phyloP scores from a whole-genome alignment of 1,284 basidiomycete genomes.

The Cutaneotrichosporon spelunceum region DNA sequence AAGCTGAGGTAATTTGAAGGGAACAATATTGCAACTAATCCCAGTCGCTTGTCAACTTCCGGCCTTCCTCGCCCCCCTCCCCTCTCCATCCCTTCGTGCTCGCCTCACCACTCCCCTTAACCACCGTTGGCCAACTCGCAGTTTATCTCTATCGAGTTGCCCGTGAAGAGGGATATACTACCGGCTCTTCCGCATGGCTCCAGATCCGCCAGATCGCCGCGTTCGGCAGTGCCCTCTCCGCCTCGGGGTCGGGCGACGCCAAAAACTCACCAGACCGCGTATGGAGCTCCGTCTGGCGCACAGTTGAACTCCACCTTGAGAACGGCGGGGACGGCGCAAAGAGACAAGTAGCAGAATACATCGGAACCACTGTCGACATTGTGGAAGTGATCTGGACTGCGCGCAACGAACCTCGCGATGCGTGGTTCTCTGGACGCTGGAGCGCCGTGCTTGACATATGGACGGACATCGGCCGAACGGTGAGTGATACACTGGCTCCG shows the following conservation, averaged over 20 bases:
- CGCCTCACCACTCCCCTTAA: conserved; percentile 14
- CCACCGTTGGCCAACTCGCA: not conserved
- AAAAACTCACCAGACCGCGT: conserved; percentile 15
- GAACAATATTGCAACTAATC: not conserved
- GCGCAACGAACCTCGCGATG: conserved; percentile 19
- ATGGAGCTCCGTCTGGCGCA: conserved; percentile 20
- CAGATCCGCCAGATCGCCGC: conserved; percentile 12
- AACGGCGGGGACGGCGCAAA: conserved; percentile 16
- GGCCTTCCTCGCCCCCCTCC: conserved; percentile 6
- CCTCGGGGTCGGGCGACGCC: conserved; percentile 1
- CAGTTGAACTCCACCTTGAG: conserved; percentile 11
- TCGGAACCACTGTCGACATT: conserved; percentile 27
- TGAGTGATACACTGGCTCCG: conserved; percentile 21
- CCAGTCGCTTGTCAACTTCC: not conserved
- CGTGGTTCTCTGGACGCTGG: conserved; percentile 34
- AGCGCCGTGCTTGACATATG: conserved; percentile 44
- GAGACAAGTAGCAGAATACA: conserved; percentile 22
- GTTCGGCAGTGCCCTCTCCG: conserved; percentile 11
- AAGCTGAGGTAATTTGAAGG: conserved; percentile 19
- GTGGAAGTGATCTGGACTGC: conserved; percentile 25
- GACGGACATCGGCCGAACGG: conserved; percentile 43
- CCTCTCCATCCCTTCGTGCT: conserved; percentile 14
- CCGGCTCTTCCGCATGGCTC: conserved; percentile 10
- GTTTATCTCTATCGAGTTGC: conserved; percentile 17
- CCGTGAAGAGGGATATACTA: not conserved